Percentiles rank a stretch among this genome's conserved stretches.
Evolutionary conservation across 2,329 filamentous ascomycete genomes (phyloP).

Genomic region (Nemania serpens): DNA sequence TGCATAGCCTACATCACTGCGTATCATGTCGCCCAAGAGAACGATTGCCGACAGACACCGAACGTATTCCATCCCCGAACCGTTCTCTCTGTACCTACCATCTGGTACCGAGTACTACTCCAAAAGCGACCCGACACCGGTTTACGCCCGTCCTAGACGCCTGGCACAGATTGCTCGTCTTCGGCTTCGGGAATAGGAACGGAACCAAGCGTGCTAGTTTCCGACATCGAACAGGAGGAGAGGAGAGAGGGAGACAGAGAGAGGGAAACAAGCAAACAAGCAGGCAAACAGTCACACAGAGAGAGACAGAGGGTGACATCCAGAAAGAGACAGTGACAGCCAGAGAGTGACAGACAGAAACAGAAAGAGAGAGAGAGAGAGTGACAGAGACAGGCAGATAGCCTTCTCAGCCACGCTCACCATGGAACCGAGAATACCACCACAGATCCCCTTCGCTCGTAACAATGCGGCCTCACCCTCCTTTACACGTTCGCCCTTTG

Average conservation of each 20-base stretch:
- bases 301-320: too few species aligned
- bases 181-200: neutral
- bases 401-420: neutral
- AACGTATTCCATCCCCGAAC: neutral
- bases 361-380: neutral
- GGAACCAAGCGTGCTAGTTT: neutral
- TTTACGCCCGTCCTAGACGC: neutral
- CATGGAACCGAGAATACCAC: slow-evolving; percentile 40
- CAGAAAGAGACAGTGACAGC: too few species aligned
- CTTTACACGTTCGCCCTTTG: slow-evolving; percentile 36
- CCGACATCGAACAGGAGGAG: neutral
- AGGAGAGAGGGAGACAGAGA: neutral
- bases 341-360: too few species aligned
- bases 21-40: neutral
- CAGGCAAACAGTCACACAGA: too few species aligned
- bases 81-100: neutral
- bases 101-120: neutral
- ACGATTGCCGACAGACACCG: neutral
- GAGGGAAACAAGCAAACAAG: too few species aligned
- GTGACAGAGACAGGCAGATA: neutral
- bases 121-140: neutral
- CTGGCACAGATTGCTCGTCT: neutral
- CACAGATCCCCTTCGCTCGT: slow-evolving; percentile 38
- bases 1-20: neutral
- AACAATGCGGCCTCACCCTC: slow-evolving; percentile 36